Percentiles rank a stretch among this genome's conserved stretches.
These are phyloP conservation scores for Vitis amurensis DNA, from an alignment of 164 flowering plant genomes.

Conservation along the genomic window DNA sequence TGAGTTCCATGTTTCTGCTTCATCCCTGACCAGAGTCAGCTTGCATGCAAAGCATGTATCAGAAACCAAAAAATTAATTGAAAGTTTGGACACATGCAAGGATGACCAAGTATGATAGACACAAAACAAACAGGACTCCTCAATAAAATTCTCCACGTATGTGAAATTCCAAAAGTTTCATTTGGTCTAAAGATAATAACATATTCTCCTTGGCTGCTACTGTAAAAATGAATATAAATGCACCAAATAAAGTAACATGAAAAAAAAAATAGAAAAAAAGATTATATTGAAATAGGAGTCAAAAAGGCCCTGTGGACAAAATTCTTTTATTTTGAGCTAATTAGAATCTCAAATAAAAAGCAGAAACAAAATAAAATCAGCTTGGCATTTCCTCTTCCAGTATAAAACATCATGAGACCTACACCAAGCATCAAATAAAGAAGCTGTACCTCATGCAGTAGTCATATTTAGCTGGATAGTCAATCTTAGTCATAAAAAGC, in stretches of 20 bases:
- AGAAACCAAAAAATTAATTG: no score
- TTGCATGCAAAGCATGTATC: no score
- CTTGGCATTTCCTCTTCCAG: no score
- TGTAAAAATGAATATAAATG: not conserved
- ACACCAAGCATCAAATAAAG: not conserved
- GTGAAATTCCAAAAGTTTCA: not conserved
- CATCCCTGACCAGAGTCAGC: no score
- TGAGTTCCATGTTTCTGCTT: no score
- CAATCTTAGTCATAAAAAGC: conserved; percentile 71
- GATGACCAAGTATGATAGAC: no score
- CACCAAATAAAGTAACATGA: not conserved
- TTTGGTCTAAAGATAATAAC: not conserved
- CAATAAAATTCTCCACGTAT: no score
- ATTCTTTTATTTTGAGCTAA: not conserved
- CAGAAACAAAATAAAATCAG: not conserved
- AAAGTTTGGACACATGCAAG: no score
- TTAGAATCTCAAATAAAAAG: not conserved
- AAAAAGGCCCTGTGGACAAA: not conserved
- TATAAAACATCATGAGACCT: not conserved
- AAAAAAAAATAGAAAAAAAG: not conserved
- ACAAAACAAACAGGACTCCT: no score
- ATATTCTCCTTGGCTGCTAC: not conserved
- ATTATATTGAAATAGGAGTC: not conserved
- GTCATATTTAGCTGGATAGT: conserved; percentile 81
- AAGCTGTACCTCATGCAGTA: conserved; percentile 61